Percentiles rank a stretch among this genome's conserved stretches.
These are phyloP conservation scores for Cudoniella acicularis DNA, from an alignment of 495 filamentous ascomycete species.

Conservation along the genomic window DNA sequence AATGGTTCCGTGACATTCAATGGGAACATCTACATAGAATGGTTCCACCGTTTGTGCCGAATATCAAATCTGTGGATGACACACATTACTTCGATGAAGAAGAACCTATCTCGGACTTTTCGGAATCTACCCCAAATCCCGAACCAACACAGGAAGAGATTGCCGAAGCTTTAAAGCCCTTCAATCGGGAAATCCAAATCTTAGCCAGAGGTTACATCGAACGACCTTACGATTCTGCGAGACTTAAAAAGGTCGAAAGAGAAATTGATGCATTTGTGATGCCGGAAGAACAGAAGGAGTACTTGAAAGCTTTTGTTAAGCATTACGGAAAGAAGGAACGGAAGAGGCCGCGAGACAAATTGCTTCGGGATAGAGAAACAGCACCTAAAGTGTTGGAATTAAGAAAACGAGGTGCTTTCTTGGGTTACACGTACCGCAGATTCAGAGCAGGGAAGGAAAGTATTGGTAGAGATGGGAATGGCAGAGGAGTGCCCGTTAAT, in stretches of 20 bases:
- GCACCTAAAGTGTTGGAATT: conserved; percentile 66
- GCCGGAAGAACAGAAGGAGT: conserved; percentile 29
- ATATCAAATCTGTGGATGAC: conserved; percentile 66
- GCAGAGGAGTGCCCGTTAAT: neutral
- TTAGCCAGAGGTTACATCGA: conserved; percentile 37
- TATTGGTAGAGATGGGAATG: neutral
- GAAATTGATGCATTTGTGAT: conserved; percentile 38
- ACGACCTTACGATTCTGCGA: conserved; percentile 38
- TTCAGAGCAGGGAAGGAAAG: conserved; percentile 5
- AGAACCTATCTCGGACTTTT: conserved; percentile 58
- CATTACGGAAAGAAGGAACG: conserved; percentile 50
- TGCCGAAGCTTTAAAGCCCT: conserved; percentile 28
- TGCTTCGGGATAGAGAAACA: conserved; percentile 67
- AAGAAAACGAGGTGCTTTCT: conserved; percentile 74
- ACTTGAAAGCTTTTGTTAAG: conserved; percentile 37
- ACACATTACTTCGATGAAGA: conserved; percentile 89
- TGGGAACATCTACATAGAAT: conserved; percentile 67
- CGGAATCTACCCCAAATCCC: conserved; percentile 27
- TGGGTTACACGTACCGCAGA: conserved; percentile 81
- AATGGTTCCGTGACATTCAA: conserved; percentile 63
- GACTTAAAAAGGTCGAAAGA: conserved; percentile 40
- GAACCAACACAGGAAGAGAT: conserved; percentile 20
- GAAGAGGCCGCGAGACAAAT: conserved; percentile 71
- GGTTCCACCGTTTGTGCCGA: conserved; percentile 72
- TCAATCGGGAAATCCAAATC: conserved; percentile 36